phyloP scores from a whole-genome alignment of 257 asterid species.

The Solanum habrochaites region DNA sequence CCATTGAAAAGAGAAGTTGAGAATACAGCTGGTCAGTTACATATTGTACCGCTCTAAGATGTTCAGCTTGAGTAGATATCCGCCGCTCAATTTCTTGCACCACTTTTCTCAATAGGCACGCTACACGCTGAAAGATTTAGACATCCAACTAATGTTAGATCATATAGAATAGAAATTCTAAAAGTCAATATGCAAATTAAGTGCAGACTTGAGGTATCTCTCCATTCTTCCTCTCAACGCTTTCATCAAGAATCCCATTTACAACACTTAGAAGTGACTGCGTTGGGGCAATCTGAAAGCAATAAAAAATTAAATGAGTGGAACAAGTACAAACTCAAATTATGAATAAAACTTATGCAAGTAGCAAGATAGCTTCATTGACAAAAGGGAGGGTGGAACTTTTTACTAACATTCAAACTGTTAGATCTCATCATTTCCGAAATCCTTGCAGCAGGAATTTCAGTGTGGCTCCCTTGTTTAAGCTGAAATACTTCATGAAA shows the following conservation, averaged over 20 bases:
- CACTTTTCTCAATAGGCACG: constrained; percentile 71
- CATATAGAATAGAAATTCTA: not conserved
- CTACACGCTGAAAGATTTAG: constrained; percentile 51
- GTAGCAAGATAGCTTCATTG: not conserved
- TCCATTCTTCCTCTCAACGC: constrained; percentile 65
- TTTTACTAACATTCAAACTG: constrained; percentile 67
- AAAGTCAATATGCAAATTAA: not conserved
- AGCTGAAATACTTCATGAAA: constrained; percentile 75
- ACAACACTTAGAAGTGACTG: constrained; percentile 78
- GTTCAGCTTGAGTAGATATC: constrained; percentile 84
- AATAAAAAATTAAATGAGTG: not conserved
- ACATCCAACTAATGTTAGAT: not conserved
- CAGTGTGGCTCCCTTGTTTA: constrained; percentile 54
- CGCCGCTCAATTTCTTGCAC: constrained; percentile 91
- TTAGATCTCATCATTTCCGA: constrained; percentile 83
- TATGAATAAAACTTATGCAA: not conserved
- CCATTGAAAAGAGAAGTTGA: not conserved
- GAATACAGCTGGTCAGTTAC: not conserved
- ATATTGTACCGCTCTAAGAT: constrained; percentile 47
- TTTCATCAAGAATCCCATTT: constrained; percentile 75
- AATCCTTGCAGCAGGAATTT: constrained; percentile 59
- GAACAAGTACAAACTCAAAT: not conserved
- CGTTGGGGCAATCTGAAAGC: constrained; percentile 76
- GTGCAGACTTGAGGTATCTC: constrained; percentile 72
- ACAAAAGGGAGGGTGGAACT: not conserved